Conservation (phyloP, 2,329 filamentous ascomycete genomes). For the Arthrobotrys iridis region DNA sequence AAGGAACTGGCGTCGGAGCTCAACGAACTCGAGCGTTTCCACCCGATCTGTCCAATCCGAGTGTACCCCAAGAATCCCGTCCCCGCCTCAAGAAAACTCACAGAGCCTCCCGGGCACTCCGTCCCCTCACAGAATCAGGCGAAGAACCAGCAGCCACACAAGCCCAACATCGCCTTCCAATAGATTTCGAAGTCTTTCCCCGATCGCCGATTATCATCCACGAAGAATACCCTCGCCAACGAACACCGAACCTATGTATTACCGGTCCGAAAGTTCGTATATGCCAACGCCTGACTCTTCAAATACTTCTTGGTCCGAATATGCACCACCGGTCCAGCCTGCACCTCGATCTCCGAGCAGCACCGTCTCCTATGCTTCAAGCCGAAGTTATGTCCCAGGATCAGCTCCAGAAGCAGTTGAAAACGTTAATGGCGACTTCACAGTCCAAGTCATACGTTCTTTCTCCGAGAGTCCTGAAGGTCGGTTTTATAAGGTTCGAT, state of each 20-base stretch:
- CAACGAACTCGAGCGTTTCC: constrained; percentile 30
- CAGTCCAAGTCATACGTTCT: constrained; percentile 24
- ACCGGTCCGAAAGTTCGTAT: constrained; percentile 18
- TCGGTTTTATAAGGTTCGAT: constrained; percentile 51
- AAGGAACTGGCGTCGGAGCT: constrained; percentile 31
- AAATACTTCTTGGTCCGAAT: constrained; percentile 37
- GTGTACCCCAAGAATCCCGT: constrained; percentile 24
- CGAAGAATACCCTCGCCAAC: constrained; percentile 15
- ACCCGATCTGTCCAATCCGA: constrained; percentile 25
- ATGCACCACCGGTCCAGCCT: constrained; percentile 21
- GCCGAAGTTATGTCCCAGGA: constrained; percentile 27
- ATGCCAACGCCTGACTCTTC: constrained; percentile 31
- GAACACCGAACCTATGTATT: constrained; percentile 15
- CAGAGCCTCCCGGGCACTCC: constrained; percentile 4
- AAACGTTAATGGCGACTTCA: constrained; percentile 52
- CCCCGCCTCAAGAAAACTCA: constrained; percentile 19
- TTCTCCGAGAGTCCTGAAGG: constrained; percentile 39
- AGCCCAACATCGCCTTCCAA: constrained; percentile 36
- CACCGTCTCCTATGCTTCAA: constrained; percentile 40
- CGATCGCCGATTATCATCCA: constrained; percentile 39
- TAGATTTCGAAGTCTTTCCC: constrained; percentile 45
- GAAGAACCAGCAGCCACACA: constrained; percentile 25
- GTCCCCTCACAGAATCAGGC: constrained; percentile 23
- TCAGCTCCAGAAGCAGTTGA: constrained; percentile 19
- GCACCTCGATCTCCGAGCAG: constrained; percentile 41